Base-by-base conservation (phyloP, 345 rosid genomes). In the Iberis pinnata region DNA sequence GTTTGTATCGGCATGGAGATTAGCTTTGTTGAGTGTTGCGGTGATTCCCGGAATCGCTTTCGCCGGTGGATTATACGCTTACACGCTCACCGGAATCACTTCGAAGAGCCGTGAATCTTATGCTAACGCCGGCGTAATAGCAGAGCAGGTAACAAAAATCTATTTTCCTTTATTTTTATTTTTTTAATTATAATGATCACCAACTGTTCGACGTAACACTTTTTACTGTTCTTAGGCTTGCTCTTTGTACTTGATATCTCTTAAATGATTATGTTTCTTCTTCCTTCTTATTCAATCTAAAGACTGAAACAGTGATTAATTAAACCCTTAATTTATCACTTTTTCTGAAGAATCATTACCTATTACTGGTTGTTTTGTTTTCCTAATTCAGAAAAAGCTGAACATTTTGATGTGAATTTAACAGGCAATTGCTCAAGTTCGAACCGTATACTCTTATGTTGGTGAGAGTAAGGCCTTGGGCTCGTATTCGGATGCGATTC, bases 1-100 rank as follows among this genome's bases (percentile, higher is more conserved):
- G 40, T 93, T 93, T 72, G 97, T 93, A 41, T 82, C 99, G 35
- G 99, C 99, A 73, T 93, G 99, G 99, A 80, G 73, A 79, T 69
- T 93, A 58, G 95, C 99, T 42, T 58, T 93, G 72, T 72, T 93
- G 20, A 85, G 99, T 71, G 80, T 93, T 48, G 99, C 99, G 18
- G 88, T 93, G 44, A 93, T 93, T 46, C 99, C 99, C 5, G 99
- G 99, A 42, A 93, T 93, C 16, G 99, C 99, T 43, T 93, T 93
- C 48, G 99, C 99, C 13, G 99, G 99, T 4, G 99, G 99, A 26
- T 79, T 93, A 47, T 93, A 93, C 61, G 99, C 97, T 10, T 88
- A 92, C 31, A 92, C 99, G 4, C 84, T 92, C 62, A 92, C 99
- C 4, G 99, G 99, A 27, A 86, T 92, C 43, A 88, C 99, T 0